phyloP scores from a whole-genome alignment of 2,329 filamentous ascomycete genomes.

The Colletotrichum phormii region DNA sequence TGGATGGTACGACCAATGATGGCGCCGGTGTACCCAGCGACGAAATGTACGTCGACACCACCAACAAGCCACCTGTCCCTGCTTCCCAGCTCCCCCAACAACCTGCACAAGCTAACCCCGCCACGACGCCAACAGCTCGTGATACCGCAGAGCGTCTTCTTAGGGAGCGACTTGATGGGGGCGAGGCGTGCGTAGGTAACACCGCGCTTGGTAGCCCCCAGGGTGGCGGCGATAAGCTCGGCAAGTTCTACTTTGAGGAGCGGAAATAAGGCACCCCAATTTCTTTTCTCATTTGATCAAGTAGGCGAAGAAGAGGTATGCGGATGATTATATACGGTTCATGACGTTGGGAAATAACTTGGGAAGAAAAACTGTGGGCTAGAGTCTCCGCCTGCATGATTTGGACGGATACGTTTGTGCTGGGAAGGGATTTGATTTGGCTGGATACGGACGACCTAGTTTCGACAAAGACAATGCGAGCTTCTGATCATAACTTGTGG shows the following conservation, averaged over 20 bases:
- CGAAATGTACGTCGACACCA: slow-evolving; percentile 72
- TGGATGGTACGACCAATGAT: slow-evolving; percentile 74
- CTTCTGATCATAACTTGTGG: not conserved
- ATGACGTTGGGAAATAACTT: not conserved
- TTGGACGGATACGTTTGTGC: slow-evolving; percentile 2
- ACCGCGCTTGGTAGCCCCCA: slow-evolving; percentile 56
- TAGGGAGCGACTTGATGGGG: slow-evolving; percentile 67
- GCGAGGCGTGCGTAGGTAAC: slow-evolving; percentile 54
- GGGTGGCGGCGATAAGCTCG: slow-evolving; percentile 59
- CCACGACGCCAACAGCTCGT: slow-evolving; percentile 44
- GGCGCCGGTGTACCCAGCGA: slow-evolving; percentile 60
- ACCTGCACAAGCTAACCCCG: slow-evolving; percentile 35
- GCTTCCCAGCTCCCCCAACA: slow-evolving; percentile 48
- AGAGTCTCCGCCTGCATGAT: slow-evolving; percentile 16
- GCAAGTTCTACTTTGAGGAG: slow-evolving; percentile 72
- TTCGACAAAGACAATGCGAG: slow-evolving; percentile 28
- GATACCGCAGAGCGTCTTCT: slow-evolving; percentile 75
- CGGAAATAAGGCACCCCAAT: slow-evolving; percentile 42
- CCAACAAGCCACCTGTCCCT: slow-evolving; percentile 67
- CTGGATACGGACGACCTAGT: slow-evolving; percentile 14
- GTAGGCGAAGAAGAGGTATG: not conserved
- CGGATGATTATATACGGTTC: not conserved
- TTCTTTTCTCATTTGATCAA: not conserved
- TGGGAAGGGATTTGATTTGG: slow-evolving; percentile 4
- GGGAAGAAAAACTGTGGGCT: not conserved